Percentiles rank a stretch among this genome's conserved stretches.
Evolutionary conservation across 345 rosid species (phyloP).

Genomic region (Brassica nigra): DNA sequence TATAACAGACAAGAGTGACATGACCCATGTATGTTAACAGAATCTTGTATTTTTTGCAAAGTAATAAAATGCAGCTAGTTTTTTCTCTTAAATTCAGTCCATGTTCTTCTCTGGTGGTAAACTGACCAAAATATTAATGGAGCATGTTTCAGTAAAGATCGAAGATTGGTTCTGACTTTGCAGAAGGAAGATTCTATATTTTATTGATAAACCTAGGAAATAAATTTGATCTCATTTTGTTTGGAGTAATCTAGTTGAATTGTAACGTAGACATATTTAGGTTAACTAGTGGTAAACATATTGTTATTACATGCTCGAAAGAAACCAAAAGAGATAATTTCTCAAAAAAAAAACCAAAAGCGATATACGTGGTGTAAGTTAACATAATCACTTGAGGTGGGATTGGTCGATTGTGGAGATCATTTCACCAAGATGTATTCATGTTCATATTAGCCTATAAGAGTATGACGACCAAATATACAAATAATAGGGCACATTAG

Average conservation of each 20-base stretch:
- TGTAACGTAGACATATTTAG: background rate
- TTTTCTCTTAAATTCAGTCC: background rate
- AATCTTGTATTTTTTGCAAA: background rate
- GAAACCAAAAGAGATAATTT: background rate
- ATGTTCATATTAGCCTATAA: constrained; percentile 32
- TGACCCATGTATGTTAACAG: constrained; percentile 11
- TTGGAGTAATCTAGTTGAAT: background rate
- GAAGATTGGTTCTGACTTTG: constrained; percentile 2
- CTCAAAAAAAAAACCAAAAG: background rate
- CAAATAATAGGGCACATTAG: constrained; percentile 27
- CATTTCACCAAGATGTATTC: constrained; percentile 20
- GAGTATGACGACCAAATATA: constrained; percentile 22
- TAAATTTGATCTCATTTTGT: background rate
- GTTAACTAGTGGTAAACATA: background rate
- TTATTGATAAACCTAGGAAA: background rate
- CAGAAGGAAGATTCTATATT: background rate
- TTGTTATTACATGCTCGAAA: background rate
- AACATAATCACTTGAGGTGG: background rate
- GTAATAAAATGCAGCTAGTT: background rate
- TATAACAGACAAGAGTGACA: background rate
- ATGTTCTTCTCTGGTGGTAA: constrained; percentile 3
- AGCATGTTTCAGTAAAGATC: background rate
- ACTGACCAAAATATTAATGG: background rate
- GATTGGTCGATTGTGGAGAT: constrained; percentile 26
- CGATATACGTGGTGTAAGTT: background rate